phyloP scores from a whole-genome alignment of 768 basidiomycete species.

The Tylopilus sp. region DNA sequence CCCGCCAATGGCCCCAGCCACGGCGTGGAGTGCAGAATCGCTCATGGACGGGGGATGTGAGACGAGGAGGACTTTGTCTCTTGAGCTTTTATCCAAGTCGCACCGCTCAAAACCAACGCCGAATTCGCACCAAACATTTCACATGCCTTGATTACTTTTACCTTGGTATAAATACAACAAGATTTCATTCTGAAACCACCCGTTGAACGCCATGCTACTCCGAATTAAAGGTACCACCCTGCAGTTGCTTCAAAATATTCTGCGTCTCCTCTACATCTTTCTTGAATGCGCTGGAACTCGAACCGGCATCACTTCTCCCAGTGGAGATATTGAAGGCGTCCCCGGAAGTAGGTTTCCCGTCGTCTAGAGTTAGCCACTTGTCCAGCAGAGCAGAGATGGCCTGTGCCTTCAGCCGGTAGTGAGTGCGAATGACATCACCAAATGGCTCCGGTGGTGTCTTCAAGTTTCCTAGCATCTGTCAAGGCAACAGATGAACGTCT shows the following conservation, averaged over 20 bases:
- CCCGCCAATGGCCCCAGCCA: slow-evolving; percentile 89
- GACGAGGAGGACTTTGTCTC: background rate
- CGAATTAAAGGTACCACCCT: slow-evolving; percentile 19
- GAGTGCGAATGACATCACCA: slow-evolving; percentile 81
- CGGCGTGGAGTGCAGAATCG: slow-evolving; percentile 82
- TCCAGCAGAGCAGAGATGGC: slow-evolving; percentile 72
- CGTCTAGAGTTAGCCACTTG: slow-evolving; percentile 73
- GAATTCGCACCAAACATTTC: slow-evolving; percentile 1
- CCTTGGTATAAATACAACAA: background rate
- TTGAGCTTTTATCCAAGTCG: background rate
- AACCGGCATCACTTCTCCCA: slow-evolving; percentile 35
- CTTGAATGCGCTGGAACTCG: slow-evolving; percentile 57
- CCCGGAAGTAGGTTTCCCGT: slow-evolving; percentile 53
- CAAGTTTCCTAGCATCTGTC: slow-evolving; percentile 85
- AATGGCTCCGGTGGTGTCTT: slow-evolving; percentile 84
- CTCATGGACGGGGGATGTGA: slow-evolving; percentile 38
- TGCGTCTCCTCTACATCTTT: slow-evolving; percentile 76
- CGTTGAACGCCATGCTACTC: slow-evolving; percentile 10
- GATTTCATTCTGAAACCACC: background rate
- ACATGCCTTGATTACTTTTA: background rate
- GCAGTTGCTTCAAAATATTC: slow-evolving; percentile 46
- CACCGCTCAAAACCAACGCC: background rate
- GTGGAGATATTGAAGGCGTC: slow-evolving; percentile 50
- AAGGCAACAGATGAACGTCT: slow-evolving; percentile 7
- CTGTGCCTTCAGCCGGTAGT: slow-evolving; percentile 82